Percentiles rank a stretch among this genome's conserved stretches.
Evolutionary conservation across 78 protist species (phyloP).

Genomic region (Corallochytrium limacisporum): DNA sequence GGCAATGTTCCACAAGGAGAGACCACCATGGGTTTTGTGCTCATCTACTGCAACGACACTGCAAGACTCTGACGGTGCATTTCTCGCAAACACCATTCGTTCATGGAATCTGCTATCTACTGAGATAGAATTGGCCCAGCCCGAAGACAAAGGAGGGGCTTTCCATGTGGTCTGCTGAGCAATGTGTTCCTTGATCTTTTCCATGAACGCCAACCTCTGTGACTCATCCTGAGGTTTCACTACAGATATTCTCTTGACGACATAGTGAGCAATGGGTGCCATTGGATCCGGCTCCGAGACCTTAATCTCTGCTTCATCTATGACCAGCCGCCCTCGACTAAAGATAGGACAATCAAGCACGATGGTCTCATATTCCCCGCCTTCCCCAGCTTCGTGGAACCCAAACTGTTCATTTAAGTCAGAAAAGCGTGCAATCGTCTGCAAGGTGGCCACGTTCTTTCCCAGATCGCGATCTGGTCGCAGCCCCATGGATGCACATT

Average conservation of each 20-base stretch:
- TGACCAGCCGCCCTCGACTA: not conserved
- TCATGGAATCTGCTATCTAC: too few species aligned
- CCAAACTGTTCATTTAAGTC: slow-evolving; percentile 28
- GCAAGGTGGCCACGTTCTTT: not conserved
- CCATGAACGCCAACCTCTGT: too few species aligned
- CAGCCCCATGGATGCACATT: slow-evolving; percentile 67
- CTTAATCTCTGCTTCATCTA: not conserved
- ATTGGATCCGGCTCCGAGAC: not conserved
- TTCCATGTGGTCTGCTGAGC: too few species aligned
- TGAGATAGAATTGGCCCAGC: too few species aligned
- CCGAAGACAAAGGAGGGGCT: too few species aligned
- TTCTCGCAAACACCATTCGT: too few species aligned
- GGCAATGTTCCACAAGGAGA: not conserved
- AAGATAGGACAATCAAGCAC: slow-evolving; percentile 77
- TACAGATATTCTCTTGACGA: not conserved
- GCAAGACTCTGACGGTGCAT: too few species aligned
- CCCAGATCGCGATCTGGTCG: not conserved
- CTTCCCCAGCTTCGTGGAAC: slow-evolving; percentile 87
- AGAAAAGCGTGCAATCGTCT: not conserved
- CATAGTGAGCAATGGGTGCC: slow-evolving; percentile 33
- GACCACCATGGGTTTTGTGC: too few species aligned
- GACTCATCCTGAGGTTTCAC: too few species aligned
- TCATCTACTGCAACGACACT: too few species aligned
- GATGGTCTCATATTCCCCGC: slow-evolving; percentile 97
- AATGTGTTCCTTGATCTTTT: too few species aligned